Evolutionary conservation across 306 rosid species (phyloP), one percentile per base, ranked within the genome.

Genomic region (Vicia villosa): DNA sequence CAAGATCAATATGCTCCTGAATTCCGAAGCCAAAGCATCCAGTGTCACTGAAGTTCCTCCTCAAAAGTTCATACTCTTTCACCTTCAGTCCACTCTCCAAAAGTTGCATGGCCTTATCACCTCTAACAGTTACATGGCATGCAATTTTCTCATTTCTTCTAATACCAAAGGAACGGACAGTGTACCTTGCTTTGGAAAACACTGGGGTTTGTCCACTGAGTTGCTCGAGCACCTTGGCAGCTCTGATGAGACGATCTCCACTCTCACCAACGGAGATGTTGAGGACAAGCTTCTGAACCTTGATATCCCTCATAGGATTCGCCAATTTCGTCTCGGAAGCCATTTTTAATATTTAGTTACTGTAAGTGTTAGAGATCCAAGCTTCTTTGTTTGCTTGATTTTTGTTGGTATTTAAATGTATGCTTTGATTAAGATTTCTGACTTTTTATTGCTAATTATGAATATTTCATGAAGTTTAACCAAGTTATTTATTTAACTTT

Each of bases 11-110:
- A 62, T 91, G 97, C 85, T 88, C 93, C 75, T 91, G 96, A 66
- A 91, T 91, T 56, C 97, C 97, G 63, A 88, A 91, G 19, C 97
- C 96, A 43, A 91, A 91, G 62, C 97, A 91, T 1, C 89, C 91
- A 20, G 89, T 88, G 20, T 91, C 96, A 57, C 97, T 91, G 20
- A 91, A 91, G 83, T 91, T 91, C 81, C 87, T 86, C 26, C 97
- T 58, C 11, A 91, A 72, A 66, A 91, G 80, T 76, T 91, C 96
- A 60, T 86, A 88, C 59, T 88, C 97, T 79, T 88, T 91, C 41
- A 86, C 93, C 84, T 91, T 88, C 67, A 91, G 75, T 2, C 97
- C 97, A 75, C 93, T 88, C 75, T 91, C 97, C 85, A 88, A 77
- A 19, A 88, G 96, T 49, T 88, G 93, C 89, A 88, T 88, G 1